phyloP scores from a whole-genome alignment of 371 early-diverging fungal genomes.

The Chytridium lagenaria region DNA sequence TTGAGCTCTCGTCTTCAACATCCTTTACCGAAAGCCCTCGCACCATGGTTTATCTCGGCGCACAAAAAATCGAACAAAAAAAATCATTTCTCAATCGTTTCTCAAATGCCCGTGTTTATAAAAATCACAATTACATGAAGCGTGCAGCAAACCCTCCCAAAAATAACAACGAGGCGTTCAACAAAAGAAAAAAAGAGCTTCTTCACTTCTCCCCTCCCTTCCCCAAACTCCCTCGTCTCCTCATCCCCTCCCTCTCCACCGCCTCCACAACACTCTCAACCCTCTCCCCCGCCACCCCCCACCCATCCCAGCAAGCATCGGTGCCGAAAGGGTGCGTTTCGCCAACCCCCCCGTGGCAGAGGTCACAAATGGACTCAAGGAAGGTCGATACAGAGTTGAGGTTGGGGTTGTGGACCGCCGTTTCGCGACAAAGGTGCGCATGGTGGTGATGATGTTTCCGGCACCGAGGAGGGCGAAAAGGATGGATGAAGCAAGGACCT shows the following conservation, averaged over 20 bases:
- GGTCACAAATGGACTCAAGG: background rate
- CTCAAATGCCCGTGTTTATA: no score
- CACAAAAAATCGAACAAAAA: no score
- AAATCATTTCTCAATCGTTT: no score
- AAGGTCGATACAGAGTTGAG: background rate
- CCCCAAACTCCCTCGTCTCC: background rate
- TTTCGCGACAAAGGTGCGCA: constrained; percentile 29
- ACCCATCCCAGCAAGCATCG: background rate
- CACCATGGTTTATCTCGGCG: no score
- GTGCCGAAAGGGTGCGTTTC: background rate
- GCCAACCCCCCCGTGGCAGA: background rate
- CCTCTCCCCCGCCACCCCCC: constrained; percentile 1
- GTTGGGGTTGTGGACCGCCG: background rate
- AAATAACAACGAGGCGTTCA: background rate
- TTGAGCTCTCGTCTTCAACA: no score
- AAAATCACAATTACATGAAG: no score
- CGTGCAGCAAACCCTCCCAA: no score
- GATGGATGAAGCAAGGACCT: constrained; percentile 35
- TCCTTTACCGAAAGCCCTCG: no score
- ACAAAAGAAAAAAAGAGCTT: background rate
- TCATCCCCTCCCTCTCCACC: background rate
- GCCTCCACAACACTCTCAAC: background rate
- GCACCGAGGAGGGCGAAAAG: constrained; percentile 42
- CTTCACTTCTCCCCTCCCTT: background rate
- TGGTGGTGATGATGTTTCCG: constrained; percentile 50